Evolutionary conservation across 2,329 filamentous ascomycete genomes (phyloP).

Genomic region (Nemania sp.): DNA sequence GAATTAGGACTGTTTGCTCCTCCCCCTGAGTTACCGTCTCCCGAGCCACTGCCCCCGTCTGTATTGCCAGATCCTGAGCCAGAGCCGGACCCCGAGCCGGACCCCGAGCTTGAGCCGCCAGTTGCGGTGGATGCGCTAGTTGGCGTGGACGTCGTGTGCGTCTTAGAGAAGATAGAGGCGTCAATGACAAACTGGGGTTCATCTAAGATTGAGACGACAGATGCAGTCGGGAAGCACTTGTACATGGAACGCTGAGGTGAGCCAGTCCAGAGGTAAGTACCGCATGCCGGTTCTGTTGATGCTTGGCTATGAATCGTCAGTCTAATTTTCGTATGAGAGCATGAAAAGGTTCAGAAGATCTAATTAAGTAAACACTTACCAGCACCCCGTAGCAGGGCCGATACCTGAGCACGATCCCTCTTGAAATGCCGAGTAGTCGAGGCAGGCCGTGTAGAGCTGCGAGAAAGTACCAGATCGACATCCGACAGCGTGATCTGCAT

Average conservation of each 20-base stretch:
- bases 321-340: background rate
- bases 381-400: conserved; percentile 42
- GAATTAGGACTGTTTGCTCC: background rate
- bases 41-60: background rate
- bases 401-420: conserved; percentile 37
- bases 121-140: conserved; percentile 13
- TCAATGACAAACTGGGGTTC: conserved; percentile 42
- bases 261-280: conserved; percentile 45
- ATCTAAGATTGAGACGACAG: conserved; percentile 41
- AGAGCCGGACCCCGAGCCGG: too few species aligned
- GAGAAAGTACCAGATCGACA: conserved; percentile 39
- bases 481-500: conserved; percentile 41
- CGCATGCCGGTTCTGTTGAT: conserved; percentile 37
- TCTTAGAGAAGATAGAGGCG: conserved; percentile 33
- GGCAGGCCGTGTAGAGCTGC: conserved; percentile 42
- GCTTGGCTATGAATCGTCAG: conserved; percentile 21
- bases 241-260: conserved; percentile 42
- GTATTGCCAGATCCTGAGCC: conserved; percentile 1
- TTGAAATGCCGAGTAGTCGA: conserved; percentile 40
- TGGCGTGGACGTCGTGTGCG: conserved; percentile 23
- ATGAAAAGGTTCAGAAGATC: background rate
- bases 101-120: too few species aligned
- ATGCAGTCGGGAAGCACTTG: conserved; percentile 38
- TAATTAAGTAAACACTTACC: conserved; percentile 38
- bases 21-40: background rate